A percentile compares a stretch with the other conserved stretches of the same genome.
These are phyloP conservation scores for Epichloe hybrida DNA, from an alignment of 2,329 filamentous ascomycete species.

Conservation along the genomic window DNA sequence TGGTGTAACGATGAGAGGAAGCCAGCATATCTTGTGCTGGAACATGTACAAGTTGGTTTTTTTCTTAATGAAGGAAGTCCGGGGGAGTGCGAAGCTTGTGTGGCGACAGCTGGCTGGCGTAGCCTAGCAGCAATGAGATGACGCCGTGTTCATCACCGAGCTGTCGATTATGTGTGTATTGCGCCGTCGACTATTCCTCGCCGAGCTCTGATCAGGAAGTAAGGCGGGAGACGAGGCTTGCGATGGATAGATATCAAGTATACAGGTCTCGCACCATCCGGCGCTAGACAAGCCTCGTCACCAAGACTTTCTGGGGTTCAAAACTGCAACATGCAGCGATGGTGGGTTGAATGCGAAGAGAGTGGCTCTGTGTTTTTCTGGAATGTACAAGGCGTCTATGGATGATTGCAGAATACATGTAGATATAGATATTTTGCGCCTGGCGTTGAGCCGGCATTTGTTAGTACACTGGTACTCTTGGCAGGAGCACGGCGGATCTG, in stretches of 20 bases:
- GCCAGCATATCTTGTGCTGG: conserved; percentile 11
- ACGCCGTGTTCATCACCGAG: neutral
- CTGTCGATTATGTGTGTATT: neutral
- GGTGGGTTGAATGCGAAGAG: neutral
- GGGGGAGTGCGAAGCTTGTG: neutral
- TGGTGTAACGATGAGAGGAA: conserved; percentile 9
- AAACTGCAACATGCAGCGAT: neutral
- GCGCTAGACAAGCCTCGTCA: neutral
- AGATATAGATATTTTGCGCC: conserved; percentile 9
- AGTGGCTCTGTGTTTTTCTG: conserved; percentile 6
- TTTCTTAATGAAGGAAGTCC: neutral
- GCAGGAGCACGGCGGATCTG: conserved; percentile 12
- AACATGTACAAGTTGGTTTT: conserved; percentile 12
- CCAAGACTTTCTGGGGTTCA: neutral
- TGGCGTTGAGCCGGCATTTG: conserved; percentile 2
- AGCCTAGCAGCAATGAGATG: neutral
- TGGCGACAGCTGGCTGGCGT: neutral
- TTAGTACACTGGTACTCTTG: conserved; percentile 6
- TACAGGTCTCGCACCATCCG: neutral
- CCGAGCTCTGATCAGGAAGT: neutral
- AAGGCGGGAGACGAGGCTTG: neutral
- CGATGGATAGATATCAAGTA: neutral
- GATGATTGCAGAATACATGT: conserved; percentile 8
- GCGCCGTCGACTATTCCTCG: neutral
- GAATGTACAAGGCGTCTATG: conserved; percentile 5